Evolutionary conservation across 1,139 yeast species (phyloP).

Genomic region (Nadsonia starkeyi-henricii): DNA sequence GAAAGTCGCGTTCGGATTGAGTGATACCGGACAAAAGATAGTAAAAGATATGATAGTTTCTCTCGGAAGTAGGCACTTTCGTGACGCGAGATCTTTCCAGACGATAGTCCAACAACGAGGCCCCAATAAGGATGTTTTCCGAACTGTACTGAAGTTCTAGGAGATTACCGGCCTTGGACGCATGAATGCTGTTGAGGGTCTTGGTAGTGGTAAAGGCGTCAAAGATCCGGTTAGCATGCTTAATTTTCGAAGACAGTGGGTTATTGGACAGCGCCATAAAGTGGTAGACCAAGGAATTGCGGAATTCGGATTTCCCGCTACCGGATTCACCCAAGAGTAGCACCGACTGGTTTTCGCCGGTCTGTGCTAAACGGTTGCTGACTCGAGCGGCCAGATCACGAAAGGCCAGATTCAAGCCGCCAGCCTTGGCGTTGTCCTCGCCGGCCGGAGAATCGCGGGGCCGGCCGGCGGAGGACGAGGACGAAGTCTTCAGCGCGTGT

Average conservation of each 20-base stretch:
- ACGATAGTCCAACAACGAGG: slow-evolving; percentile 26
- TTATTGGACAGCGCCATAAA: slow-evolving; percentile 25
- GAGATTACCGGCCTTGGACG: slow-evolving; percentile 28
- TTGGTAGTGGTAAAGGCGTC: slow-evolving; percentile 29
- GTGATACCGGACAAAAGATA: slow-evolving; percentile 28
- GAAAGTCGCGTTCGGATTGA: slow-evolving; percentile 25
- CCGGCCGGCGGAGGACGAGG: slow-evolving; percentile 5
- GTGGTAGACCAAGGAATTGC: slow-evolving; percentile 20
- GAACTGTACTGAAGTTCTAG: slow-evolving; percentile 28
- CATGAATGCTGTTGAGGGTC: slow-evolving; percentile 20
- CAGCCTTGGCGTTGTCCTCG: not conserved
- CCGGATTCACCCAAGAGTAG: slow-evolving; percentile 29
- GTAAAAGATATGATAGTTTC: slow-evolving; percentile 30
- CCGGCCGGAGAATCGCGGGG: slow-evolving; percentile 2
- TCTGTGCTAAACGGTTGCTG: slow-evolving; percentile 24
- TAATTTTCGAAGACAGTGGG: slow-evolving; percentile 24
- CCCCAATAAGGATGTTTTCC: slow-evolving; percentile 27
- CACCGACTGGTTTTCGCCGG: slow-evolving; percentile 28
- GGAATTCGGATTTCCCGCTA: slow-evolving; percentile 27
- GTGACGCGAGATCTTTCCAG: slow-evolving; percentile 29
- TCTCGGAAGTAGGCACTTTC: slow-evolving; percentile 28
- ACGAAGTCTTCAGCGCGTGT: not conserved
- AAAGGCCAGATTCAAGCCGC: slow-evolving; percentile 13
- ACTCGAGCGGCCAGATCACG: slow-evolving; percentile 27
- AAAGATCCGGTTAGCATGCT: slow-evolving; percentile 24